Percentiles rank a stretch among this genome's conserved stretches.
phyloP scores from a whole-genome alignment of 768 basidiomycete species.

The Clathrus columnatus region DNA sequence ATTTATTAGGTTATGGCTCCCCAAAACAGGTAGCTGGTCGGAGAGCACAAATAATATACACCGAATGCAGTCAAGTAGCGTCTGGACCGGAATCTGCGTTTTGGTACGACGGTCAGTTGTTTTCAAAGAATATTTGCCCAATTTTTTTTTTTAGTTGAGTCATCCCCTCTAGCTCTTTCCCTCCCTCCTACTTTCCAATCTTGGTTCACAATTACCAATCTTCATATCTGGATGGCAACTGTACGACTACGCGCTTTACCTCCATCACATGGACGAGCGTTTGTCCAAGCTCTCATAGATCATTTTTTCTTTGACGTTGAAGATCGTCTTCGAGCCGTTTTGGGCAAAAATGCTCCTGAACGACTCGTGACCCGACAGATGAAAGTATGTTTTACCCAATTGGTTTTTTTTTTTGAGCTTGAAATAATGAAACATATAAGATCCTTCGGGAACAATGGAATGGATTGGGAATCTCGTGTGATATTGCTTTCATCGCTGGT shows the following conservation, averaged over 20 bases:
- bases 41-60: slow-evolving; percentile 50
- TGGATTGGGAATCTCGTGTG: slow-evolving; percentile 71
- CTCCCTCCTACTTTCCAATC: slow-evolving; percentile 93
- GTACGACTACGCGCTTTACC: slow-evolving; percentile 83
- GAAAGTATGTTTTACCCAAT: slow-evolving; percentile 34
- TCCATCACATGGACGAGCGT: slow-evolving; percentile 49
- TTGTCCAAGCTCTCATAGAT: slow-evolving; percentile 78
- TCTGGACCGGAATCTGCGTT: slow-evolving; percentile 54
- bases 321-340: slow-evolving; percentile 74
- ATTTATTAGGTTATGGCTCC: slow-evolving; percentile 50
- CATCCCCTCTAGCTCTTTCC: slow-evolving; percentile 49
- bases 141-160: not conserved
- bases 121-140: slow-evolving; percentile 10
- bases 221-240: slow-evolving; percentile 87
- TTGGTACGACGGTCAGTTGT: slow-evolving; percentile 56
- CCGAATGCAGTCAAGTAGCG: slow-evolving; percentile 42
- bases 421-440: slow-evolving; percentile 4
- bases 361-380: slow-evolving; percentile 76
- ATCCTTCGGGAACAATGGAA: slow-evolving; percentile 89
- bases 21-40: slow-evolving; percentile 53
- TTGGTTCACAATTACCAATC: slow-evolving; percentile 90
- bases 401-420: not conserved
- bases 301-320: slow-evolving; percentile 95
- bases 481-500: slow-evolving; percentile 51
- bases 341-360: slow-evolving; percentile 70